Conservation (phyloP, 805 yeast genomes). For the Candida montana region DNA sequence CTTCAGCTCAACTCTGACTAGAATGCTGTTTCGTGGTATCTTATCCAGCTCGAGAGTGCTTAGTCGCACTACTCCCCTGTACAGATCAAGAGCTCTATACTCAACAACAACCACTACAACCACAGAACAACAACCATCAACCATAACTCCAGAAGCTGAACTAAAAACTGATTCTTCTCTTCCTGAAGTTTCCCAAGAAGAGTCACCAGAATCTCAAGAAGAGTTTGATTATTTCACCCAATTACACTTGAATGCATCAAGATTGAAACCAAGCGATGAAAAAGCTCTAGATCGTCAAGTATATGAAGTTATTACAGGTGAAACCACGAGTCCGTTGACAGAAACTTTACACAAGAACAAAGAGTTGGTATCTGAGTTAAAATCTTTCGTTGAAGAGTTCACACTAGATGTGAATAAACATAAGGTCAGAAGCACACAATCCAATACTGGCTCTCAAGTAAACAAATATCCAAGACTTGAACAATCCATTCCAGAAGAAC, state of each 20-base stretch:
- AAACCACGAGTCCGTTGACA: constrained; percentile 14
- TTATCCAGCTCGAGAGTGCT: constrained; percentile 7
- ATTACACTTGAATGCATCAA: constrained; percentile 16
- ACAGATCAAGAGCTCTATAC: constrained; percentile 7
- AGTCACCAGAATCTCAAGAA: neutral
- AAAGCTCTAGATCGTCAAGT: constrained; percentile 15
- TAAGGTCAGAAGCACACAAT: constrained; percentile 8
- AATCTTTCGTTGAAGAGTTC: constrained; percentile 19
- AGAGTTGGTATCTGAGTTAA: constrained; percentile 17
- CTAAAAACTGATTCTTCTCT: neutral
- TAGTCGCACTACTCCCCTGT: constrained; percentile 3
- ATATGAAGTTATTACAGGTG: constrained; percentile 20
- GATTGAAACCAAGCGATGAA: constrained; percentile 15
- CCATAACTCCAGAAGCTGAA: constrained; percentile 6
- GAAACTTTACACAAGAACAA: constrained; percentile 17
- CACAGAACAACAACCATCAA: neutral
- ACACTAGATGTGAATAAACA: constrained; percentile 15
- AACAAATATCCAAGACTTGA: constrained; percentile 55
- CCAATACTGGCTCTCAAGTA: constrained; percentile 5
- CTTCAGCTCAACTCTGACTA: neutral
- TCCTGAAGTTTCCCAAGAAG: neutral
- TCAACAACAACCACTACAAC: constrained; percentile 7
- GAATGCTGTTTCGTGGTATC: constrained; percentile 10
- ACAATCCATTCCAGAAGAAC: constrained; percentile 53
- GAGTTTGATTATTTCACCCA: constrained; percentile 17